These are phyloP conservation scores for Coemansia sp. DNA, from an alignment of 192 early-diverging fungal species.

Conservation along the genomic window DNA sequence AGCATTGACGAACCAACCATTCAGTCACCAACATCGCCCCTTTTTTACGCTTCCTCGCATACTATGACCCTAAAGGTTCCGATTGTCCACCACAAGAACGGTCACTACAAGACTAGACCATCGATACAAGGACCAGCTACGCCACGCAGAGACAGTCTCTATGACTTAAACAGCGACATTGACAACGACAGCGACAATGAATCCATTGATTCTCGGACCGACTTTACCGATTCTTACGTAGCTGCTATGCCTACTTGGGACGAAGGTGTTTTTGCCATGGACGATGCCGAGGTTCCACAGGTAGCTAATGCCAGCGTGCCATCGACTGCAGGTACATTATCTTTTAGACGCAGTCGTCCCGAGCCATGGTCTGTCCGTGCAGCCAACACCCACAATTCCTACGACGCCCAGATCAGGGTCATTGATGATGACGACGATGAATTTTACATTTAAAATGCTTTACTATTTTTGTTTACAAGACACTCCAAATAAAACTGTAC, in stretches of 20 bases:
- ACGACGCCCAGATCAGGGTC: slow-evolving; percentile 38
- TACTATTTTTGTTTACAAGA: slow-evolving; percentile 1
- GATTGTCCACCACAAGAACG: too few species aligned
- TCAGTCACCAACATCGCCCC: too few species aligned
- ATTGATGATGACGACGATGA: slow-evolving; percentile 52
- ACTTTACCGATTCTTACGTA: not conserved
- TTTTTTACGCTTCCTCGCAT: too few species aligned
- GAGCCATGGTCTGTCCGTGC: slow-evolving; percentile 46
- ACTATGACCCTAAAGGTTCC: too few species aligned
- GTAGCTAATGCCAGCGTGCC: not conserved
- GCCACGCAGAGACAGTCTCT: too few species aligned
- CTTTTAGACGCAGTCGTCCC: slow-evolving; percentile 15
- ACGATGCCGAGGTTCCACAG: slow-evolving; percentile 19
- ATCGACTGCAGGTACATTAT: too few species aligned
- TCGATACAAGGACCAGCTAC: too few species aligned
- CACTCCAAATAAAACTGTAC: too few species aligned
- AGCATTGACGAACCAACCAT: too few species aligned
- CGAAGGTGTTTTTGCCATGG: slow-evolving; percentile 42
- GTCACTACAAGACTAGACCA: too few species aligned
- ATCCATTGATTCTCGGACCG: not conserved
- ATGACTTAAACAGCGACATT: not conserved
- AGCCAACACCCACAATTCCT: slow-evolving; percentile 25
- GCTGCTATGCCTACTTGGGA: slow-evolving; percentile 5
- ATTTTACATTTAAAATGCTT: slow-evolving; percentile 19
- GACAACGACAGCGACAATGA: slow-evolving; percentile 4